Evolutionary conservation across 73 alveolate genomes (phyloP), one percentile per base, ranked within the genome.

Genomic region (Blepharisma stoltei): DNA sequence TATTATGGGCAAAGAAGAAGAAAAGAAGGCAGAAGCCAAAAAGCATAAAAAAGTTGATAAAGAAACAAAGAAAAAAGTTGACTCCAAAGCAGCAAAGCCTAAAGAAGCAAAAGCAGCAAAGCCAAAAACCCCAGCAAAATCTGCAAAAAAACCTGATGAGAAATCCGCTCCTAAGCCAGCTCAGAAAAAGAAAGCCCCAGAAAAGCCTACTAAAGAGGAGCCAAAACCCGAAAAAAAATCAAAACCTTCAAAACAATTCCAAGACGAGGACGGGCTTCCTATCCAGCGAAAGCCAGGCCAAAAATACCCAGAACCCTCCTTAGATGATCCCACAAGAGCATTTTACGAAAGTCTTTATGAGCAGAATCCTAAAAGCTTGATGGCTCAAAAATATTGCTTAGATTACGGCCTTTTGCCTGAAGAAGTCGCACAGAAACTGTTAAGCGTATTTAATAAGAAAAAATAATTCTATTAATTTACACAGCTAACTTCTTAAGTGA

Each of bases 291-390:
- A 60, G 73, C 73, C 73, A 20, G 73, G 73, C 14, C 73, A 91
- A 85, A 84, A 88, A 80, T 75, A 79, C 69, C 65, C 90, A 14
- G 86, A 90, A 9, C 92, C 95, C 4, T 88, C 93, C 9, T 86
- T 88, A 71, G 98, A 94, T 18, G 97, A 90, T 71, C 95, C 95
- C 25, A 87, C 93, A 8, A 81, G 98, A 70, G 93, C 87, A 0
- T 93, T 93, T 88, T 93, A 93, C 88, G 98, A 93, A 83, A 88
- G 90, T 82, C 73, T 93, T 71, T 84, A 81, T 49, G 91, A 88
- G 68, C 93, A 93, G 71, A 93, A 92, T 71, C 97, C 97, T 11
- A 84, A 84, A 67, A 78, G 92, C 54, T 45, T 77, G 48, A 88
- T 93, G 94, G 97, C 98, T 11, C 85, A 87, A 85, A 84, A 84